These are phyloP conservation scores for Moringa oleifera DNA, from an alignment of 345 rosid genomes.

Conservation along the genomic window DNA sequence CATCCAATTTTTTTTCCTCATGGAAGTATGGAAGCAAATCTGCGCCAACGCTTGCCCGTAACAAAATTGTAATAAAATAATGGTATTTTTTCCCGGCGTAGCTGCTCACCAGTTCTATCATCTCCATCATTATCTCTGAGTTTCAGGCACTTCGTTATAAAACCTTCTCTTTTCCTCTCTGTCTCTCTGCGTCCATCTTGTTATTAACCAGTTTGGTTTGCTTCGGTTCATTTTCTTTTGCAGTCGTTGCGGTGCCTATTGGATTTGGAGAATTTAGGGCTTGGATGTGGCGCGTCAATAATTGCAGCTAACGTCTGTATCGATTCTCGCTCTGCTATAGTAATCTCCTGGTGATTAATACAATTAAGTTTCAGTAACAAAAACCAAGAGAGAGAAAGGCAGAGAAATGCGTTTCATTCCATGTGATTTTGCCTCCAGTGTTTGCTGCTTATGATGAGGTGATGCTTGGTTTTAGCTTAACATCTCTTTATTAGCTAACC, in stretches of 20 bases:
- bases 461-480: neutral
- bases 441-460: neutral
- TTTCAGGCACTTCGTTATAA: too few relatives aligned
- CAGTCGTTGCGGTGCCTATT: neutral
- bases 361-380: neutral
- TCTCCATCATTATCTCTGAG: too few relatives aligned
- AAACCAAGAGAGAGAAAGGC: neutral
- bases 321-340: neutral
- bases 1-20: too few relatives aligned
- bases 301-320: neutral
- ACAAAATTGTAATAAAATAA: too few relatives aligned
- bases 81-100: too few relatives aligned
- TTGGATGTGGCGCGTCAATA: neutral
- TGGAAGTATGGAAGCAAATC: too few relatives aligned
- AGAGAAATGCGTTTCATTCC: neutral
- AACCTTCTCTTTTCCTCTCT: too few relatives aligned
- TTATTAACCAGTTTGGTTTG: too few relatives aligned
- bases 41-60: too few relatives aligned
- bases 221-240: neutral
- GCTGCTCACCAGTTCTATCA: too few relatives aligned
- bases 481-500: neutral
- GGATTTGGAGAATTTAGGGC: neutral
- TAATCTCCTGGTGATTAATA: neutral
- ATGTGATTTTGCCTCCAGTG: neutral
- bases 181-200: too few relatives aligned